These are phyloP conservation scores for Ochromonas danica DNA, from an alignment of 108 stramenopile species.

Conservation along the genomic window DNA sequence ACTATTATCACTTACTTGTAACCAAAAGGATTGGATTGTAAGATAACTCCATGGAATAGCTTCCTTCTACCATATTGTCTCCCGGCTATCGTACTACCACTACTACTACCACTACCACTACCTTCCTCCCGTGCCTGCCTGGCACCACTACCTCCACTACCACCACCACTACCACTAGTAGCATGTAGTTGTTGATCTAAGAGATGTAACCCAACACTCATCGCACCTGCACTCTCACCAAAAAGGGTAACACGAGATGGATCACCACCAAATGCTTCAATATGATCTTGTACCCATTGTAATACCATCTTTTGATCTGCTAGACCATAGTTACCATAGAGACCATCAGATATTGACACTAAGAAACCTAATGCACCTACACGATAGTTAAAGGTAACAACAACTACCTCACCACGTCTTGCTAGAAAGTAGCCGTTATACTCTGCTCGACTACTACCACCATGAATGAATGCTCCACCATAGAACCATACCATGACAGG, in stretches of 20 bases:
- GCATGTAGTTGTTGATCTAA: constrained; percentile 20
- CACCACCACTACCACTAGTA: too few species aligned
- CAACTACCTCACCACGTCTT: constrained; percentile 31
- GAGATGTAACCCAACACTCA: constrained; percentile 74
- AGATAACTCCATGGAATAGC: constrained; percentile 51
- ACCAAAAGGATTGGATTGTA: constrained; percentile 70
- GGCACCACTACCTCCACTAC: too few species aligned
- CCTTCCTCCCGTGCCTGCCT: too few species aligned
- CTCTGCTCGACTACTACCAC: constrained; percentile 41
- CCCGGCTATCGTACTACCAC: too few species aligned
- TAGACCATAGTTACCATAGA: constrained; percentile 56
- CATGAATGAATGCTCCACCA: constrained; percentile 60
- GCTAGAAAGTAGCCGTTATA: constrained; percentile 42
- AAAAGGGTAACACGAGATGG: constrained; percentile 71
- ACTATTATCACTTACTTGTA: constrained; percentile 58
- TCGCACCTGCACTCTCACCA: constrained; percentile 76
- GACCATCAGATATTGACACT: constrained; percentile 45
- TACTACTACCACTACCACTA: constrained; percentile 51
- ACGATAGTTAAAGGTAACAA: constrained; percentile 59
- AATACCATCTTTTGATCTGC: constrained; percentile 73
- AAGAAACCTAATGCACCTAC: constrained; percentile 58
- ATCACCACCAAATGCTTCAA: constrained; percentile 78
- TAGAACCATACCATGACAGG: constrained; percentile 60
- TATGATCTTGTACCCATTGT: constrained; percentile 72
- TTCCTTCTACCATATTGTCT: not conserved